Percentiles rank a stretch among this genome's conserved stretches.
phyloP scores from a whole-genome alignment of 2,329 filamentous ascomycete species.

The Neocucurbitaria cava region DNA sequence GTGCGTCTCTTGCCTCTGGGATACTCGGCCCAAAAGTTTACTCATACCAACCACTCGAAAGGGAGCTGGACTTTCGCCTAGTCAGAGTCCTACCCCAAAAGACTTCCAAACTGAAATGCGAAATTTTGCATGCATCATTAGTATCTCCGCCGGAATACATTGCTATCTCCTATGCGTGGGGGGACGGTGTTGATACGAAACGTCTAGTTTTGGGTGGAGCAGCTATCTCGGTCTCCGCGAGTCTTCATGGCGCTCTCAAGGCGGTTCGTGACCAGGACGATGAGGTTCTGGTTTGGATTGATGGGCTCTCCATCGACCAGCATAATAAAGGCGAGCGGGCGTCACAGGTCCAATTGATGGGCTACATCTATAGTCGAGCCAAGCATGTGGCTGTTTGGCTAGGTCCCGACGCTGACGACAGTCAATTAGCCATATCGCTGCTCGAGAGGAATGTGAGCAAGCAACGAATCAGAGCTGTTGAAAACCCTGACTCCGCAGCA shows the following conservation, averaged over 20 bases:
- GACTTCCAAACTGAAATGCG: slow-evolving; percentile 24
- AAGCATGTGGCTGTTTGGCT: slow-evolving; percentile 25
- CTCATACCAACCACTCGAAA: slow-evolving; percentile 13
- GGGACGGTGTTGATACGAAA: slow-evolving; percentile 31
- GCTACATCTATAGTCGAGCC: slow-evolving; percentile 25
- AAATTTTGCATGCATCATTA: slow-evolving; percentile 17
- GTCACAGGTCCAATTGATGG: slow-evolving; percentile 29
- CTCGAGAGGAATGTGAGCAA: slow-evolving; percentile 33
- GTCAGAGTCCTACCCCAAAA: slow-evolving; percentile 16
- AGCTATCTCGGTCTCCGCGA: slow-evolving; percentile 16
- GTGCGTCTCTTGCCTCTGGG: neutral
- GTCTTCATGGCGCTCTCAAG: slow-evolving; percentile 22
- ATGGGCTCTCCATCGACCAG: slow-evolving; percentile 40
- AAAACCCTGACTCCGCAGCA: slow-evolving; percentile 31
- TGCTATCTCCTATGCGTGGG: slow-evolving; percentile 48
- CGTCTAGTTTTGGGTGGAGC: slow-evolving; percentile 15
- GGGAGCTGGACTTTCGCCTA: slow-evolving; percentile 17
- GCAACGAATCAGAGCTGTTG: slow-evolving; percentile 29
- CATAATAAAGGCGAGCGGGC: slow-evolving; percentile 23
- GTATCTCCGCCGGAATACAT: slow-evolving; percentile 27
- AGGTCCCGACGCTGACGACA: slow-evolving; percentile 40
- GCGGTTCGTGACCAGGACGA: slow-evolving; percentile 17
- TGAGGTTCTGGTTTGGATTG: slow-evolving; percentile 31
- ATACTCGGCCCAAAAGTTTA: slow-evolving; percentile 12
- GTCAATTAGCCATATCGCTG: slow-evolving; percentile 40